These are phyloP conservation scores for Talaromyces sp. DNA, from an alignment of 2,329 filamentous ascomycete species.

Conservation along the genomic window DNA sequence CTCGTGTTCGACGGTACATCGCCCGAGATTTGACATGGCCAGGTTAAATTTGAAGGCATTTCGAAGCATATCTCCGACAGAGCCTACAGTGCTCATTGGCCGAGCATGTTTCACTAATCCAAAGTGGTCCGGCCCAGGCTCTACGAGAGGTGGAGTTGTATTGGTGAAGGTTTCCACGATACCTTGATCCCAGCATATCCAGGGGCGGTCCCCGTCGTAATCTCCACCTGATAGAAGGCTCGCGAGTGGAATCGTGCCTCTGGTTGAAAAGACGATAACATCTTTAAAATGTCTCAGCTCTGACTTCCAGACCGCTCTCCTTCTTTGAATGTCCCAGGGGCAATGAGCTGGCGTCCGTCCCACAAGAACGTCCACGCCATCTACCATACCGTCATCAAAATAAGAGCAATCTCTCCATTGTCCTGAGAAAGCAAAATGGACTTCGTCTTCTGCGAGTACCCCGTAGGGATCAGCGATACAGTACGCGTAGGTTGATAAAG, in stretches of 20 bases:
- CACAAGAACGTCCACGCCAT: conserved; percentile 52
- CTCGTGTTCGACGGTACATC: conserved; percentile 51
- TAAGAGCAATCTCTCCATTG: conserved; percentile 37
- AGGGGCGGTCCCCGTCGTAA: conserved; percentile 61
- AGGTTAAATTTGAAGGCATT: conserved; percentile 49
- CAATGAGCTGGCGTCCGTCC: conserved; percentile 56
- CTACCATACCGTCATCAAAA: conserved; percentile 44
- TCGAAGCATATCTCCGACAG: conserved; percentile 40
- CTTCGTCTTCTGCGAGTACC: conserved; percentile 51
- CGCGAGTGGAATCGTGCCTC: conserved; percentile 53
- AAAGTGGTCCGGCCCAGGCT: conserved; percentile 41
- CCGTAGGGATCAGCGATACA: conserved; percentile 57
- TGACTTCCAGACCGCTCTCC: conserved; percentile 46
- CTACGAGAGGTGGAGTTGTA: conserved; percentile 41
- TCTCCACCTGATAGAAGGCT: conserved; percentile 62
- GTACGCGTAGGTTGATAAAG: conserved; percentile 52
- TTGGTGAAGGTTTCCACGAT: conserved; percentile 54
- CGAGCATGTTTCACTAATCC: conserved; percentile 47
- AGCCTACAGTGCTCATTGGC: conserved; percentile 40
- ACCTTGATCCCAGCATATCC: conserved; percentile 57
- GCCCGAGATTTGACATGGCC: conserved; percentile 48
- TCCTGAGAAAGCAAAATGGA: conserved; percentile 55
- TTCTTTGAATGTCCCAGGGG: conserved; percentile 58
- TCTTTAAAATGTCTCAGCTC: conserved; percentile 55
- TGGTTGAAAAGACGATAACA: conserved; percentile 56